These are phyloP conservation scores for Yamadazyma songkhlaensis DNA, from an alignment of 1,139 yeast species.

Conservation along the genomic window DNA sequence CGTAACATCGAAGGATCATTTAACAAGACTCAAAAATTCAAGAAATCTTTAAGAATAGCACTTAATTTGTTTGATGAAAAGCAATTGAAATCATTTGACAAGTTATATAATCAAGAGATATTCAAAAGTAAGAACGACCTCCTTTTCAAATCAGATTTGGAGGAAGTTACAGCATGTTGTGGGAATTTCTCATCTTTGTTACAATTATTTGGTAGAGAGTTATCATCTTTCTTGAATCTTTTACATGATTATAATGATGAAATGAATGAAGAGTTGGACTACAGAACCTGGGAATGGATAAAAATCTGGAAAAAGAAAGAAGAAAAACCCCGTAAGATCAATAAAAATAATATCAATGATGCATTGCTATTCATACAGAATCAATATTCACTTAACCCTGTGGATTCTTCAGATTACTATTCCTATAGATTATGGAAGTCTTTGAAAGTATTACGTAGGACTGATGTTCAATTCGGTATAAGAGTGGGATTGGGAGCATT, in stretches of 20 bases:
- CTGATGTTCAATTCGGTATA: conserved; percentile 76
- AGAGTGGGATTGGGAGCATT: conserved; percentile 80
- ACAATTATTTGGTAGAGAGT: conserved; percentile 60
- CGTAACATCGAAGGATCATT: conserved; percentile 26
- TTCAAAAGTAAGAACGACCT: conserved; percentile 39
- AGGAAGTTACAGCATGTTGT: conserved; percentile 82
- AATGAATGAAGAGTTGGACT: conserved; percentile 10
- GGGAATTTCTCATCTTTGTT: conserved; percentile 73
- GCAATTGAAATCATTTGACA: conserved; percentile 55
- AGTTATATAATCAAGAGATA: conserved; percentile 56
- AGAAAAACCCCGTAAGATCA: conserved; percentile 1
- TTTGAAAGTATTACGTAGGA: conserved; percentile 42
- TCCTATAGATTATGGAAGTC: conserved; percentile 30
- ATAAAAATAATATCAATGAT: conserved; percentile 24
- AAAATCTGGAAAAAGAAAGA: conserved; percentile 39
- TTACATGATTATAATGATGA: conserved; percentile 40
- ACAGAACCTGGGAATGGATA: conserved; percentile 51
- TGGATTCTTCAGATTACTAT: conserved; percentile 6
- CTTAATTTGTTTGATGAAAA: conserved; percentile 53
- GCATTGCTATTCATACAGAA: conserved; percentile 35
- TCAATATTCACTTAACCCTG: conserved; percentile 15
- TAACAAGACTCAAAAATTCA: conserved; percentile 41
- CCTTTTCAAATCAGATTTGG: conserved; percentile 60
- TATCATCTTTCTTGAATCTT: conserved; percentile 46
- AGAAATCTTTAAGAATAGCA: conserved; percentile 51